These are phyloP conservation scores for Solanum tacnaense DNA, from an alignment of 257 asterid species.

Conservation along the genomic window DNA sequence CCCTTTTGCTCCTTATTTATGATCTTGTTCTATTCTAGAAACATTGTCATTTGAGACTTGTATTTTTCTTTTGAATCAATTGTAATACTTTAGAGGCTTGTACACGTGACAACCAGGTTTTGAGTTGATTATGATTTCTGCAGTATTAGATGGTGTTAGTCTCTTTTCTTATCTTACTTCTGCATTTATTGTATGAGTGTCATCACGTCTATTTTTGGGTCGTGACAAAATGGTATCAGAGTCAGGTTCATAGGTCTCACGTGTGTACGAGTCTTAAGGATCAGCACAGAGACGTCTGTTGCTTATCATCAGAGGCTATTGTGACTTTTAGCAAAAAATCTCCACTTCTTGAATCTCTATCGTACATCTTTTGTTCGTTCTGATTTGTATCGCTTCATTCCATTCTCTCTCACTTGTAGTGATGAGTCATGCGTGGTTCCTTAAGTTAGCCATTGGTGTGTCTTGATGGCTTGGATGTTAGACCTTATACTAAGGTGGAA, in stretches of 20 bases:
- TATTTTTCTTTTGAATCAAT: not conserved
- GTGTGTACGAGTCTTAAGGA: not conserved
- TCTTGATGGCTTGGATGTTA: not conserved
- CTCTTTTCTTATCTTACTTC: not conserved
- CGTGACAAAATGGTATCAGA: not conserved
- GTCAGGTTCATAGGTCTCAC: not conserved
- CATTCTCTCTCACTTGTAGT: not conserved
- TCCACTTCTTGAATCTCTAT: not conserved
- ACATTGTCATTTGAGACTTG: not conserved
- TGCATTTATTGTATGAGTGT: not conserved
- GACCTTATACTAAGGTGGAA: not conserved
- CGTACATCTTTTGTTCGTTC: not conserved
- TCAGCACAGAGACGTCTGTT: not conserved
- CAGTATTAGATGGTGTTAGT: not conserved
- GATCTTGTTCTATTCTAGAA: not conserved
- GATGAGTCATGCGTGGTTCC: not conserved
- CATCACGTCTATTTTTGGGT: not conserved
- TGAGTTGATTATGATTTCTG: not conserved
- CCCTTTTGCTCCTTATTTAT: not conserved
- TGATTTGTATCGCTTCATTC: not conserved
- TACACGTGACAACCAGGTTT: not conserved
- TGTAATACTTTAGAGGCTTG: not conserved
- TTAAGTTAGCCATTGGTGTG: not conserved
- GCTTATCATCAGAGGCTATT: not conserved
- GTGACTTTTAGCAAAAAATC: not conserved